A percentile compares a stretch with the other conserved stretches of the same genome.
phyloP scores from a whole-genome alignment of 208 protist genomes.

The Trypanosoma grayi region DNA sequence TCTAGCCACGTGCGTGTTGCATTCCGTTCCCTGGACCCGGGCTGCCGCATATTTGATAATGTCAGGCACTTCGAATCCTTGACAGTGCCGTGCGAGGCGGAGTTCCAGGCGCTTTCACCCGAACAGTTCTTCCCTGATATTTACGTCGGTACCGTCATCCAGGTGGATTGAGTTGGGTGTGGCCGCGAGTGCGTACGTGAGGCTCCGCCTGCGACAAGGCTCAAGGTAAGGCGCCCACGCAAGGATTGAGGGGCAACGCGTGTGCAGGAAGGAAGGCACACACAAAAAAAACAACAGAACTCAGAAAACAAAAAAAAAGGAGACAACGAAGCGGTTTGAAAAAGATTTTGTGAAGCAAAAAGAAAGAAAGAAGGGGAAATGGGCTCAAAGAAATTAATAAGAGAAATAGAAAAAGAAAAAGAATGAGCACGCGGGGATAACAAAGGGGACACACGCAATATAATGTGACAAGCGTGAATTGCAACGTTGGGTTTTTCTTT shows the following conservation, averaged over 20 bases:
- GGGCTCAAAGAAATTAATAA: too few relatives aligned
- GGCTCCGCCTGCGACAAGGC: too few relatives aligned
- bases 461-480: neutral
- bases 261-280: neutral
- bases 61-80: slow-evolving; percentile 59
- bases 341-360: slow-evolving; percentile 9
- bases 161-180: slow-evolving; percentile 33
- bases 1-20: slow-evolving; percentile 46
- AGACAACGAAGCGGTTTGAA: too few relatives aligned
- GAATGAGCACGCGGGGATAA: too few relatives aligned
- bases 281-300: neutral
- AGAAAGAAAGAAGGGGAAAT: neutral
- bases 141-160: slow-evolving; percentile 71
- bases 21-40: slow-evolving; percentile 57
- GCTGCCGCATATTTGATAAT: slow-evolving; percentile 74
- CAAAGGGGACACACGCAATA: neutral
- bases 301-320: neutral
- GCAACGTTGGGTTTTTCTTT: neutral
- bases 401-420: neutral
- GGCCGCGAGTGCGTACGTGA: too few relatives aligned
- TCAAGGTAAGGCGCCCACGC: too few relatives aligned
- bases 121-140: slow-evolving; percentile 85
- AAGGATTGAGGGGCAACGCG: neutral
- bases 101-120: slow-evolving; percentile 66
- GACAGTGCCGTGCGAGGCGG: slow-evolving; percentile 55